Percentiles rank a stretch among this genome's conserved stretches.
Conservation (phyloP, 2,329 filamentous ascomycete species). For the Talaromyces sp. region DNA sequence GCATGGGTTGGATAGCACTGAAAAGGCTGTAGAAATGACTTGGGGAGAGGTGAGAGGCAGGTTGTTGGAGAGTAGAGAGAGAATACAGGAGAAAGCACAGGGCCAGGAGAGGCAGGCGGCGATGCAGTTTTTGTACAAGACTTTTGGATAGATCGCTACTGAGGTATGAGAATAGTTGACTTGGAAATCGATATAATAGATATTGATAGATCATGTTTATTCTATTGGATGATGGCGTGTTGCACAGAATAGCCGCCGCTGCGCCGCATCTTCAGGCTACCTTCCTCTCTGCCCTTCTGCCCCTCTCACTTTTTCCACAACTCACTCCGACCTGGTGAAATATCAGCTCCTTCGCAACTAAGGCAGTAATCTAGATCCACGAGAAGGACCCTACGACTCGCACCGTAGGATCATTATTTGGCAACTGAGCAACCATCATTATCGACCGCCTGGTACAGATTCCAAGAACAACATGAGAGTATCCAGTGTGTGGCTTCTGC, state of each 20-base stretch:
- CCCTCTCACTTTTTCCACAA: not conserved
- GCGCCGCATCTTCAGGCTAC: not conserved
- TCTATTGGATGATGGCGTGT: not conserved
- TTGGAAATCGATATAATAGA: not conserved
- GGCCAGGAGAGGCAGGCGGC: not conserved
- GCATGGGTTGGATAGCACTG: not conserved
- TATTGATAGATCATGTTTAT: not conserved
- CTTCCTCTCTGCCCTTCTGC: not conserved
- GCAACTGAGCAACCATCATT: too few relatives aligned
- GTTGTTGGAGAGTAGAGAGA: conserved; percentile 3
- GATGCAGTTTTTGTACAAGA: not conserved
- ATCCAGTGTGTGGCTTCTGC: not conserved
- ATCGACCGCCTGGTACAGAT: too few relatives aligned
- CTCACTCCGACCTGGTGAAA: not conserved
- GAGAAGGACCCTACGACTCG: too few relatives aligned
- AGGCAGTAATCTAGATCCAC: not conserved
- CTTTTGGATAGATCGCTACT: not conserved
- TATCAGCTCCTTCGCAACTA: not conserved
- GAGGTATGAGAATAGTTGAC: not conserved
- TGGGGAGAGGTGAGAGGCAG: not conserved
- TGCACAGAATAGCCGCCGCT: not conserved
- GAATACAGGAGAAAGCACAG: not conserved
- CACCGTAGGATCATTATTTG: too few relatives aligned
- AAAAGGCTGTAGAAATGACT: not conserved
- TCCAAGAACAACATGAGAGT: not conserved